Base-by-base conservation (phyloP, 257 asterid species). In the Gentiana dahurica region DNA sequence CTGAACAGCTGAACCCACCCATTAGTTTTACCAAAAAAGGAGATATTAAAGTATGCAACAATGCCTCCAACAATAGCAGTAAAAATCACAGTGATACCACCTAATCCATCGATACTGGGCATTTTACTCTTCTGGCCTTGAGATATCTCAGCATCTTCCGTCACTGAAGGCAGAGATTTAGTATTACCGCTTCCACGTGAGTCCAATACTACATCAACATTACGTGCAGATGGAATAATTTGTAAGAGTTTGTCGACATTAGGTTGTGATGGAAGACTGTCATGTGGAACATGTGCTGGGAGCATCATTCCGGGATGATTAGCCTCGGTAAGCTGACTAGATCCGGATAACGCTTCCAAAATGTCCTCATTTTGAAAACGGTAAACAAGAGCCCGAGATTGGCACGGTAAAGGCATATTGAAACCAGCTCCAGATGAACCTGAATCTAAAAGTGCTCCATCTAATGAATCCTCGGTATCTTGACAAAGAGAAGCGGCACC, bases 401-500 rank as follows among this genome's bases (percentile, higher is more conserved):
- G 94, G 63, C 98, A 91, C 52, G 84, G 78, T 50, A 91, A 69
- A 63, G 98, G 98, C 95, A 90, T 84, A 38, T 62, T 74, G 59
- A 80, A 81, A 70, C 70, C 82, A 57, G 74, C 71, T 50, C 76
- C 88, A 59, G 76, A 75, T 68, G 77, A 64, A 55, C 66, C 75
- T 45, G 73, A 54, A 68, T 77, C 74, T 64, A 64, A 43, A 65
- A 55, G 68, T 66, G 63, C 61, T 53, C 55, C 85, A 61, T 53
- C 79, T 50, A 66, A 57, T 43, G 94, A 65, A 70, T 70, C 62
- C 45, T 76, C 89, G 15, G 54, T 55, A 38, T 74, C 88, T 66
- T 77, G 84, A 71, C 98, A 87, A 57, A 91, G 87, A 68, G 72
- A 81, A 53, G 96, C 94, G 49, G 92, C 96, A 54, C 86, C 87